phyloP scores from a whole-genome alignment of 345 rosid genomes.

The Brassica napus region Da-Ae NC_063442.1:38502501-38503000 shows the following conservation, averaged over 20 bases:
- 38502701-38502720: constrained; percentile 87
- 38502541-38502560: constrained; percentile 80
- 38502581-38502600: constrained; percentile 79
- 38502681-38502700: constrained; percentile 71
- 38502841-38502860: constrained; percentile 99
- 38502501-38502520: neutral
- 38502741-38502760: constrained; percentile 35
- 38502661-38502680: constrained; percentile 84
- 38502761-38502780: neutral
- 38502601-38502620: constrained; percentile 98
- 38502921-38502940: constrained; percentile 63
- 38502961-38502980: constrained; percentile 97
- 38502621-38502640: constrained; percentile 96
- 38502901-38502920: constrained; percentile 97
- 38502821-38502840: constrained; percentile 55
- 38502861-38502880: constrained; percentile 99
- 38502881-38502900: constrained; percentile 94
- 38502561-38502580: constrained; percentile 93
- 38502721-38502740: constrained; percentile 88
- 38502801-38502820: constrained; percentile 10
- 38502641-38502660: constrained; percentile 87
- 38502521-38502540: constrained; percentile 22
- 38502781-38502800: constrained; percentile 11
- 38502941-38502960: constrained; percentile 97
- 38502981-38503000: constrained; percentile 99